Evolutionary conservation across 2,329 filamentous ascomycete genomes (phyloP).

Genomic region (Neurospora sp.): DNA sequence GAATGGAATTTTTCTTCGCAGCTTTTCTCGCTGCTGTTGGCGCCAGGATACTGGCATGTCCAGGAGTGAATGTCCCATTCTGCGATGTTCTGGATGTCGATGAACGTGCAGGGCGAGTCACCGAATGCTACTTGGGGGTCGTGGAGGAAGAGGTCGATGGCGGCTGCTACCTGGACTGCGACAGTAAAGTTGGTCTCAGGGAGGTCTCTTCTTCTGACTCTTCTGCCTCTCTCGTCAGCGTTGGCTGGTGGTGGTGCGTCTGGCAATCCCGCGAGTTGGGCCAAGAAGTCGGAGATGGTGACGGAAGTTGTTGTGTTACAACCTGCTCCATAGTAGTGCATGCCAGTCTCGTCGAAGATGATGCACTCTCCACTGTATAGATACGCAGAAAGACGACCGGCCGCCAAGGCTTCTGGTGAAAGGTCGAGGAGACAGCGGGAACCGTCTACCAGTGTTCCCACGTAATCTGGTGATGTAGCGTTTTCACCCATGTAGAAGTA

Average conservation of each 20-base stretch:
- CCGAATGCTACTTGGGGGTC: conserved; percentile 14
- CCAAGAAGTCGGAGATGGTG: conserved; percentile 13
- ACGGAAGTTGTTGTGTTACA: conserved; percentile 14
- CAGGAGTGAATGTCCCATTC: conserved; percentile 12
- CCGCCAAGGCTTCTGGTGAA: conserved; percentile 11
- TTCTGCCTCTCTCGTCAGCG: neutral
- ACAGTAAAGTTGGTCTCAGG: conserved; percentile 13
- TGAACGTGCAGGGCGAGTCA: conserved; percentile 10
- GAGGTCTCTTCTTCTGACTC: conserved; percentile 1
- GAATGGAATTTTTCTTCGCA: conserved; percentile 12
- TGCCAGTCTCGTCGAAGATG: conserved; percentile 15
- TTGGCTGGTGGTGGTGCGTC: neutral
- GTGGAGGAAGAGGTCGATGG: conserved; percentile 7
- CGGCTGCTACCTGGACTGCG: conserved; percentile 11
- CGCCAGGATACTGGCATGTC: conserved; percentile 15
- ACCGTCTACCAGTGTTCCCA: conserved; percentile 13
- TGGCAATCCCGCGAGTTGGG: conserved; percentile 11
- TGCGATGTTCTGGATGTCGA: neutral
- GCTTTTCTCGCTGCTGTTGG: conserved; percentile 10
- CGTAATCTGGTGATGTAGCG: conserved; percentile 15
- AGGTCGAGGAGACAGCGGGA: conserved; percentile 13
- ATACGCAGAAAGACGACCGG: conserved; percentile 11
- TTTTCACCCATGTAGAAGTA: conserved; percentile 17
- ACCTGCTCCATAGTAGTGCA: conserved; percentile 14
- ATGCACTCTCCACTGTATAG: conserved; percentile 11